Evolutionary conservation across 2,329 filamentous ascomycete genomes (phyloP), one percentile per base, ranked within the genome.

Genomic region (Rasamsonia emersonii): DNA sequence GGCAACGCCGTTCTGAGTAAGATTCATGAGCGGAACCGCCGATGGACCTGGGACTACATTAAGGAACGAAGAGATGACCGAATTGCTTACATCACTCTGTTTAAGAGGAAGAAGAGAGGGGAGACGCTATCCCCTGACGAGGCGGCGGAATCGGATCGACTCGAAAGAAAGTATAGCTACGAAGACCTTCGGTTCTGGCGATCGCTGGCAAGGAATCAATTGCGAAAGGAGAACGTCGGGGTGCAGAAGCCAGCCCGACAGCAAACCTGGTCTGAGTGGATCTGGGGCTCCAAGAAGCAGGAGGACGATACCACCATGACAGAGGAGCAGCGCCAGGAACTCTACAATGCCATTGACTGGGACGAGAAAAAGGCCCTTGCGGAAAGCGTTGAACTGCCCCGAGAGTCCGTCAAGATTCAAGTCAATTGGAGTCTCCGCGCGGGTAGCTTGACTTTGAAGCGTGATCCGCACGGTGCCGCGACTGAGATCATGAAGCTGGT

Each of bases 101-200:
- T 96, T 73, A 98, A 96, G 61, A 95, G 94, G 64, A 84, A 79
- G 58, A 86, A 86, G 51, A 74, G 80, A 39, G 81, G 83, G 38
- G 73, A 79, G 45, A 67, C 66, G 34, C 63, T 95, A 8, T 71
- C 77, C 0, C 56, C 77, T 0, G 68, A 79, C 5, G 91, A 98
- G 45, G 68, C 59, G 2, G 77, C 80, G 26, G 82, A 88, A 23
- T 54, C 95, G 2, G 75, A 79, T 25, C 70, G 70, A 29, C 70
- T 99, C 2, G 91, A 99, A 55, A 77, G 75, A 66, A 95, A 95
- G 54, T 70, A 94, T 2, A 78, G 73, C 19, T 98, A 98, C 53
- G 91, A 98, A 56, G 93, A 98, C 53, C 69, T 99, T 32, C 81
- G 91, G 4, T 99, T 98, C 63, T 99, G 91, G 88, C 75, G 91